Evolutionary conservation across 2,329 filamentous ascomycete genomes (phyloP).

Genomic region (Apiospora sp.): DNA sequence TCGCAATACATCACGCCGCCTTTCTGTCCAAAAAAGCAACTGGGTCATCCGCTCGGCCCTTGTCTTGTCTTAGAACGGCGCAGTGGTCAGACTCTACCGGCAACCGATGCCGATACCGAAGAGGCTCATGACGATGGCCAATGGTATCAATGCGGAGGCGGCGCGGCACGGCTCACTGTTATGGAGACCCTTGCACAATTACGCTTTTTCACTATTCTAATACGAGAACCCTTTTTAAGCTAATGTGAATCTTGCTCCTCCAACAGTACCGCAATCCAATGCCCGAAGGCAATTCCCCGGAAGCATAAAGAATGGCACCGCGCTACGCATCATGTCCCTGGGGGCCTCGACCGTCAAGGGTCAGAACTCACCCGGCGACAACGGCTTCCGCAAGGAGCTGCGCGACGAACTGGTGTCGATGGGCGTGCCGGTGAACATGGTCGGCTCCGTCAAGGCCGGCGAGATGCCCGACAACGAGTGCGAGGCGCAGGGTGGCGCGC

Average conservation of each 20-base stretch:
- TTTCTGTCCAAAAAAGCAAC: neutral
- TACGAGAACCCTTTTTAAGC: neutral
- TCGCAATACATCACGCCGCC: neutral
- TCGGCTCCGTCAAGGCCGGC: slow-evolving; percentile 39
- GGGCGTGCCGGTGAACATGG: slow-evolving; percentile 38
- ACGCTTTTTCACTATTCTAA: neutral
- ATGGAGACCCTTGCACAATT: neutral
- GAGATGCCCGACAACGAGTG: slow-evolving; percentile 40
- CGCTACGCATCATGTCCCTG: slow-evolving; percentile 39
- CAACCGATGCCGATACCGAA: neutral
- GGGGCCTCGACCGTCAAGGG: slow-evolving; percentile 38
- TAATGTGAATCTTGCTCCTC: neutral
- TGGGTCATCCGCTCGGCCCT: neutral
- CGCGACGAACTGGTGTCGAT: slow-evolving; percentile 38
- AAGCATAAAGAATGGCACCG: slow-evolving; percentile 31
- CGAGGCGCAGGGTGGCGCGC: slow-evolving; percentile 38
- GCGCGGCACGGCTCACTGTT: neutral
- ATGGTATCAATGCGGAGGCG: neutral
- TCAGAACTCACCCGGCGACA: slow-evolving; percentile 34
- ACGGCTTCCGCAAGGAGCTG: slow-evolving; percentile 38
- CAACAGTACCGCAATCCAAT: slow-evolving; percentile 10
- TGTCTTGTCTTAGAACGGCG: neutral
- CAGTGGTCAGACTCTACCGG: neutral
- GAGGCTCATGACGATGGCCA: neutral
- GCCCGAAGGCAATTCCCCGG: slow-evolving; percentile 27